phyloP scores from a whole-genome alignment of 2,329 filamentous ascomycete species.

The Sporothrix brasiliensis region DNA sequence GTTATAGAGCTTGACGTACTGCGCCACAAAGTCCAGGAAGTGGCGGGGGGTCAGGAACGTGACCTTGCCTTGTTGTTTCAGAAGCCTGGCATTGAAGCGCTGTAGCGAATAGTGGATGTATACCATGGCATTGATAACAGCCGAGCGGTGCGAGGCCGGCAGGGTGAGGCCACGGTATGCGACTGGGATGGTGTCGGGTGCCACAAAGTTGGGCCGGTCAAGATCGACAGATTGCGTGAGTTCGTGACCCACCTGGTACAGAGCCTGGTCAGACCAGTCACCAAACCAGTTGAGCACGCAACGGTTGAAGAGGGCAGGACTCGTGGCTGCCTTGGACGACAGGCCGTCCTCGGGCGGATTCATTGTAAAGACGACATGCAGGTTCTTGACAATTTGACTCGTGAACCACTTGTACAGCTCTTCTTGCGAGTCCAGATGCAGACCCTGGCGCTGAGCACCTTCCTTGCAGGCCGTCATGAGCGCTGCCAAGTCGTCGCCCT shows the following conservation, averaged over 20 bases:
- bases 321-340: slow-evolving; percentile 94
- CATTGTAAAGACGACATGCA: slow-evolving; percentile 99
- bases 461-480: slow-evolving; percentile 99
- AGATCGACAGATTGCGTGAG: slow-evolving; percentile 95
- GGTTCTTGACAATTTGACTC: slow-evolving; percentile 96
- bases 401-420: slow-evolving; percentile 99
- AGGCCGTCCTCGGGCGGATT: slow-evolving; percentile 95
- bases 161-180: slow-evolving; percentile 84
- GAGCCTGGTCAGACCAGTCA: slow-evolving; percentile 98
- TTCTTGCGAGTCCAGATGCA: slow-evolving; percentile 94
- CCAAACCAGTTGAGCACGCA: slow-evolving; percentile 99
- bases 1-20: slow-evolving; percentile 96
- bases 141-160: slow-evolving; percentile 86
- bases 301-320: slow-evolving; percentile 96
- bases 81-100: slow-evolving; percentile 81
- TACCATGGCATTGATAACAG: slow-evolving; percentile 97
- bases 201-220: slow-evolving; percentile 80
- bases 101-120: slow-evolving; percentile 96
- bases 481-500: slow-evolving; percentile 98
- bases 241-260: slow-evolving; percentile 96
- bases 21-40: slow-evolving; percentile 96
- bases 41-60: slow-evolving; percentile 95
- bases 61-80: slow-evolving; percentile 87
- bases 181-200: slow-evolving; percentile 89
- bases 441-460: slow-evolving; percentile 91